A percentile compares a stretch with the other conserved stretches of the same genome.
These are phyloP conservation scores for Fusarium avenaceum DNA, from an alignment of 2,329 filamentous ascomycete genomes.

Conservation along the genomic window DNA sequence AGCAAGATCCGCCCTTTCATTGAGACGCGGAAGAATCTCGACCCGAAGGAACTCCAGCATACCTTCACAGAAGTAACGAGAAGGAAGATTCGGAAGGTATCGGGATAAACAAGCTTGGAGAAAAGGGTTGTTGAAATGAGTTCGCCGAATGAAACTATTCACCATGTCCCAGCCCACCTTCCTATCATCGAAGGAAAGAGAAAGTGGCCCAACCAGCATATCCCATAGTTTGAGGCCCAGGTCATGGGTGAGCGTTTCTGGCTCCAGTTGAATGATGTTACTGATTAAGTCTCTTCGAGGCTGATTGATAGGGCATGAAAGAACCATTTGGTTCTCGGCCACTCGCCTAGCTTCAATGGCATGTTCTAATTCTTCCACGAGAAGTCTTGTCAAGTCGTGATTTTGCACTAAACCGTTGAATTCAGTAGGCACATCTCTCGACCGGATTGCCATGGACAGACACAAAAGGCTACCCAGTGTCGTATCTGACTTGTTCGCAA, in stretches of 20 bases:
- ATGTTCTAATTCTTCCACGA: slow-evolving; percentile 75
- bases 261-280: slow-evolving; percentile 71
- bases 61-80: slow-evolving; percentile 70
- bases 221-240: slow-evolving; percentile 78
- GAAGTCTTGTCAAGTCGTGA: slow-evolving; percentile 71
- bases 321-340: slow-evolving; percentile 59
- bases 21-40: slow-evolving; percentile 62
- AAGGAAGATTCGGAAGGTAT: slow-evolving; percentile 69
- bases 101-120: slow-evolving; percentile 65
- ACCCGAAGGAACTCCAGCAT: slow-evolving; percentile 73
- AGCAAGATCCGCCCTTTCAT: slow-evolving; percentile 59
- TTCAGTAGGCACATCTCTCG: slow-evolving; percentile 61
- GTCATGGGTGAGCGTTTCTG: slow-evolving; percentile 71
- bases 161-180: slow-evolving; percentile 78
- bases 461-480: slow-evolving; percentile 81
- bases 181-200: slow-evolving; percentile 71
- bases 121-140: slow-evolving; percentile 63
- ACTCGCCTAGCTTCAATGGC: slow-evolving; percentile 55
- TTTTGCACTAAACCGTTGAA: slow-evolving; percentile 70
- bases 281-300: slow-evolving; percentile 70
- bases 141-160: slow-evolving; percentile 60
- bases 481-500: slow-evolving; percentile 71
- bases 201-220: slow-evolving; percentile 75
- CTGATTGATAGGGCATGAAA: slow-evolving; percentile 63
- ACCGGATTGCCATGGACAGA: slow-evolving; percentile 64